Conservation (phyloP, 2,329 filamentous ascomycete species). For the Grosmannia huntii region DNA sequence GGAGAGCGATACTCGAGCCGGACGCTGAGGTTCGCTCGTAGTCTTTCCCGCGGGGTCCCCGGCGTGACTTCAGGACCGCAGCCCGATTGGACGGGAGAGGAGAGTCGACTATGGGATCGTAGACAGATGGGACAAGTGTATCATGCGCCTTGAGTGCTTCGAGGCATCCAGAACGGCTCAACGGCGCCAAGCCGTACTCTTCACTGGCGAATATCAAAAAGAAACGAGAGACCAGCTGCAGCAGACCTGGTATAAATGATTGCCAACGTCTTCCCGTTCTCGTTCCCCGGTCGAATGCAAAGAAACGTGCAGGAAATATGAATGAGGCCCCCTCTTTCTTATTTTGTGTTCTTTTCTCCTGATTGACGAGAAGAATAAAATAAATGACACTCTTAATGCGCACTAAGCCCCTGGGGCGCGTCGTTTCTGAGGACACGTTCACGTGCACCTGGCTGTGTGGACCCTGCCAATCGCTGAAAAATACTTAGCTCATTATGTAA, state of each 20-base stretch:
- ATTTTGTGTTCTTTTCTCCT: not conserved
- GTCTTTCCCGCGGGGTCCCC: not conserved
- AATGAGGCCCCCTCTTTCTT: not conserved
- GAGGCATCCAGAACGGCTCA: conserved; percentile 1
- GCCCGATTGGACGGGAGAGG: not conserved
- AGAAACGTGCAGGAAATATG: not conserved
- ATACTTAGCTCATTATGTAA: not conserved
- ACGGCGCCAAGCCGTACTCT: conserved; percentile 5
- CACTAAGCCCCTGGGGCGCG: not conserved
- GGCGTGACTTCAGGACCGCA: not conserved
- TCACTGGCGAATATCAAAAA: not conserved
- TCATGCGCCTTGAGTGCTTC: not conserved
- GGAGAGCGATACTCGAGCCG: not conserved
- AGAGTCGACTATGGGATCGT: not conserved
- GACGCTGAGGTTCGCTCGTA: not conserved
- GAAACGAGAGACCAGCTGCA: not conserved
- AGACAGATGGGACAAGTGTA: conserved; percentile 13
- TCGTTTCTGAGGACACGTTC: not conserved
- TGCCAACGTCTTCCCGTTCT: not conserved
- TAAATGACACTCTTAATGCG: not conserved
- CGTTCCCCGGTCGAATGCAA: not conserved
- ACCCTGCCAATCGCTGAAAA: not conserved
- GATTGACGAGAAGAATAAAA: conserved; percentile 4
- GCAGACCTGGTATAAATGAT: not conserved
- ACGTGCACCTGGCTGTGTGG: conserved; percentile 5